Percentiles rank a stretch among this genome's conserved stretches.
Conservation (phyloP, 139 green algal species). For the Tetradesmus obliquus region DNA sequence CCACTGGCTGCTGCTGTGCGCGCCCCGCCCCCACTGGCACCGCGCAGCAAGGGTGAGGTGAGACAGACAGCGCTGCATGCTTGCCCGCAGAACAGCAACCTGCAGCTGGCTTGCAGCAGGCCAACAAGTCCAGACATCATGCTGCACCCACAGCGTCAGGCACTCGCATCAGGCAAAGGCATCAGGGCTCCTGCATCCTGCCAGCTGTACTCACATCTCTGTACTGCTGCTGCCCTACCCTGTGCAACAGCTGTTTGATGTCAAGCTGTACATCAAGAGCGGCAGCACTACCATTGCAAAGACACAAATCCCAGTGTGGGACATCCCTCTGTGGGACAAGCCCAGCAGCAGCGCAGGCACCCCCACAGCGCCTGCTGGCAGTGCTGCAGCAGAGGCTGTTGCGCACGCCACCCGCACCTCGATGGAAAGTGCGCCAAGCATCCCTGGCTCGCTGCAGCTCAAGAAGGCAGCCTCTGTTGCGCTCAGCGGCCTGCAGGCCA, state of each 20-base stretch:
- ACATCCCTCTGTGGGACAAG: conserved; percentile 1
- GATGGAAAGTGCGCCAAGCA: neutral
- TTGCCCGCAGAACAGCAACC: neutral
- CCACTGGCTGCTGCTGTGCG: conserved; percentile 36
- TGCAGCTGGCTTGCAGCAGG: neutral
- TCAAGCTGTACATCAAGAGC: conserved; percentile 46
- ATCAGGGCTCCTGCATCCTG: too few species aligned
- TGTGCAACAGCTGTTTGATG: conserved; percentile 32
- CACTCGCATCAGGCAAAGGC: too few species aligned
- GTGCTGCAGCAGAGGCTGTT: neutral
- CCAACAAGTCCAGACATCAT: neutral
- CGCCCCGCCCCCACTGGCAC: neutral
- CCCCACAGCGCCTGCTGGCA: neutral
- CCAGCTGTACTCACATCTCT: neutral
- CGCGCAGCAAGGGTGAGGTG: conserved; percentile 41
- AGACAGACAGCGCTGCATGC: neutral
- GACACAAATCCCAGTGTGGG: conserved; percentile 41
- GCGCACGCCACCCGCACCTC: neutral
- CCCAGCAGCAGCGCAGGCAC: neutral
- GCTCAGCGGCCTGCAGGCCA: neutral
- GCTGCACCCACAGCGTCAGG: neutral
- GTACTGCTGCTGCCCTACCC: neutral
- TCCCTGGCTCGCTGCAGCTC: neutral
- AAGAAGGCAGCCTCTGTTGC: neutral
- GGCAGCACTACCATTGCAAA: conserved; percentile 33